phyloP scores from a whole-genome alignment of 2,329 filamentous ascomycete species.

The Salinomyces thailandicus region DNA sequence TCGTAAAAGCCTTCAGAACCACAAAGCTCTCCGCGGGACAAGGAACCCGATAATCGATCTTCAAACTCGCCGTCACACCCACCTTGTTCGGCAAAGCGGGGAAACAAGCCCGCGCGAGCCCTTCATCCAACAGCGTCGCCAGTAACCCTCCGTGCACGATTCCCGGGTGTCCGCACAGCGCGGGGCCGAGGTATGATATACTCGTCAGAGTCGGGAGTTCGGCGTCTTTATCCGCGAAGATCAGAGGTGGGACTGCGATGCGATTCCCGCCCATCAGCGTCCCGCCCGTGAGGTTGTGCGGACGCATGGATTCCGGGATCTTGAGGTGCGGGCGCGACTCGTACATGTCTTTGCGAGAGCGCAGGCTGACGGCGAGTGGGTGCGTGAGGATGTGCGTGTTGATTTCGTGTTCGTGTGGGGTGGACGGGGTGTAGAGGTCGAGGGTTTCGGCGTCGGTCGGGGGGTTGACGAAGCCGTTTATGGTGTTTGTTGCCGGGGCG shows the following conservation, averaged over 20 bases:
- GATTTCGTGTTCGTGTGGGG: slow-evolving; percentile 45
- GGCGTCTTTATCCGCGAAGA: slow-evolving; percentile 55
- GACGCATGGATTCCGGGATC: slow-evolving; percentile 59
- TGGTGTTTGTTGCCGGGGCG: slow-evolving; percentile 41
- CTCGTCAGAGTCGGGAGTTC: slow-evolving; percentile 50
- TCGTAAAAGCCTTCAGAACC: slow-evolving; percentile 68
- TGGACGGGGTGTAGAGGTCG: slow-evolving; percentile 49
- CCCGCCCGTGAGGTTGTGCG: slow-evolving; percentile 71
- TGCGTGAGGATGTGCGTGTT: slow-evolving; percentile 66
- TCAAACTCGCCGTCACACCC: slow-evolving; percentile 77
- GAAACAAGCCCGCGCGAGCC: slow-evolving; percentile 79
- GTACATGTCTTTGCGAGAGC: slow-evolving; percentile 53
- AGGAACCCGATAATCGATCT: slow-evolving; percentile 70
- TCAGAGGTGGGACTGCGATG: slow-evolving; percentile 70
- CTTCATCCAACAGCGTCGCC: slow-evolving; percentile 88
- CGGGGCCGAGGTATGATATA: slow-evolving; percentile 65
- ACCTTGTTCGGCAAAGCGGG: slow-evolving; percentile 76
- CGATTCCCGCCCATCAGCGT: slow-evolving; percentile 64
- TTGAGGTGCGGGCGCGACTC: slow-evolving; percentile 82
- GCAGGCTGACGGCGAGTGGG: slow-evolving; percentile 60
- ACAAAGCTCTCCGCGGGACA: slow-evolving; percentile 65
- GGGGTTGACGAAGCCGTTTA: slow-evolving; percentile 42
- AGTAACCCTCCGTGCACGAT: slow-evolving; percentile 85
- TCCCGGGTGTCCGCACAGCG: slow-evolving; percentile 79
- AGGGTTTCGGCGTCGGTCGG: slow-evolving; percentile 66